A percentile compares a stretch with the other conserved stretches of the same genome.
These are phyloP conservation scores for Lachnellula subtilissima DNA, from an alignment of 2,329 filamentous ascomycete species.

Conservation along the genomic window DNA sequence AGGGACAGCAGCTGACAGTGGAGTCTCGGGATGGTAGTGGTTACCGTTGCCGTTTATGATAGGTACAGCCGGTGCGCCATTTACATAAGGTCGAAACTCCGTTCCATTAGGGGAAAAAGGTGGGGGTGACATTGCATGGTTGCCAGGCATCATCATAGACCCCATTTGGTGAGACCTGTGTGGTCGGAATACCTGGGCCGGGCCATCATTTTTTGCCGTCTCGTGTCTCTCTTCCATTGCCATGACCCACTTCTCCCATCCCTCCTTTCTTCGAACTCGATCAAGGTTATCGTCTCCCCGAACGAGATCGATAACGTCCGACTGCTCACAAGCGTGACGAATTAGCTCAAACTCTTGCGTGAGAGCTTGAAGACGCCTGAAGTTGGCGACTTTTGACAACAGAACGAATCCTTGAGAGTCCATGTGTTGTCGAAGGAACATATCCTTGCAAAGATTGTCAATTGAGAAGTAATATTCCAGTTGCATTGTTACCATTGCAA, in stretches of 20 bases:
- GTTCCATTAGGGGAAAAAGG: constrained; percentile 30
- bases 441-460: constrained; percentile 90
- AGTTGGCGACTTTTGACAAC: constrained; percentile 72
- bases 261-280: constrained; percentile 67
- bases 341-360: constrained; percentile 69
- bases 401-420: constrained; percentile 90
- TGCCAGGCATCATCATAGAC: constrained; percentile 23
- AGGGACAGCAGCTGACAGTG: constrained; percentile 58
- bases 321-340: constrained; percentile 69
- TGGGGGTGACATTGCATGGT: constrained; percentile 26
- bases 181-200: constrained; percentile 35
- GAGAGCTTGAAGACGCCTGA: constrained; percentile 75
- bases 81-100: constrained; percentile 25
- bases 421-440: constrained; percentile 85
- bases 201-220: constrained; percentile 69
- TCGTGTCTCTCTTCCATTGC: constrained; percentile 66
- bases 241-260: constrained; percentile 78
- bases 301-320: constrained; percentile 68
- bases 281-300: constrained; percentile 73
- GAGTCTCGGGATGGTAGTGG: constrained; percentile 40
- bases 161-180: constrained; percentile 24
- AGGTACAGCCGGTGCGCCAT: constrained; percentile 14
- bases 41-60: constrained; percentile 37
- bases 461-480: constrained; percentile 96
- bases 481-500: constrained; percentile 40